Conservation (phyloP, 352 stramenopile genomes). For the Pythium monospermum region DNA sequence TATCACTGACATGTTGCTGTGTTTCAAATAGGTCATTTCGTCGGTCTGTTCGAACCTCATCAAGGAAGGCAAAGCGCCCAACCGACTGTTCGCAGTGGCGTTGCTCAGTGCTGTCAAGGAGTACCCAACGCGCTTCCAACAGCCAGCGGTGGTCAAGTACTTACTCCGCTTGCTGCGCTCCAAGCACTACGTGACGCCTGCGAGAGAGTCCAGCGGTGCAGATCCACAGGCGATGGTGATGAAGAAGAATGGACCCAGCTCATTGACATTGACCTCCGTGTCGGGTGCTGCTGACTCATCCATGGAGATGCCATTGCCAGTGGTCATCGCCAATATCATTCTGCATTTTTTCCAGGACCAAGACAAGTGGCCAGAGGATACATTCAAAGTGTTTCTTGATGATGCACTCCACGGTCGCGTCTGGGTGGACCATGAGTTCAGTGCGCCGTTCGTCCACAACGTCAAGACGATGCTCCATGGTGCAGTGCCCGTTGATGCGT, state of each 20-base stretch:
- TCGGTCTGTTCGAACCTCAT: conserved; percentile 44
- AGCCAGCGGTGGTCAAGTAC: conserved; percentile 67
- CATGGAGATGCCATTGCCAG: conserved; percentile 54
- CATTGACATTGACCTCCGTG: conserved; percentile 6
- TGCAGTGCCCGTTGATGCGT: conserved; percentile 9
- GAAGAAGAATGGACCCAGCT: conserved; percentile 27
- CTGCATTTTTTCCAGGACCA: conserved; percentile 59
- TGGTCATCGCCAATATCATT: conserved; percentile 69
- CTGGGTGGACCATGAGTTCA: conserved; percentile 85
- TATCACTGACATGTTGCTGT: neutral
- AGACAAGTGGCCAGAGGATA: conserved; percentile 68
- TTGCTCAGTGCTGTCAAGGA: conserved; percentile 60
- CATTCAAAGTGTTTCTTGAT: conserved; percentile 83
- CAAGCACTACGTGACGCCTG: conserved; percentile 52
- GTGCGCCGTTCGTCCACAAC: conserved; percentile 67
- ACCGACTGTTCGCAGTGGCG: conserved; percentile 51
- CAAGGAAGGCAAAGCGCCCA: conserved; percentile 48
- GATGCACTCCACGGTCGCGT: conserved; percentile 75
- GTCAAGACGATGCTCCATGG: conserved; percentile 62
- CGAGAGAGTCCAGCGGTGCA: conserved; percentile 1
- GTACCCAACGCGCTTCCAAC: conserved; percentile 41
- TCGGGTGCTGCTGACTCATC: conserved; percentile 25
- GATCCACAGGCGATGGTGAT: conserved; percentile 35
- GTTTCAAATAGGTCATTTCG: conserved; percentile 52
- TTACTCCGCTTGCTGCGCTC: conserved; percentile 71